These are phyloP conservation scores for Fusarium sp. DNA, from an alignment of 2,329 filamentous ascomycete genomes.

Conservation along the genomic window DNA sequence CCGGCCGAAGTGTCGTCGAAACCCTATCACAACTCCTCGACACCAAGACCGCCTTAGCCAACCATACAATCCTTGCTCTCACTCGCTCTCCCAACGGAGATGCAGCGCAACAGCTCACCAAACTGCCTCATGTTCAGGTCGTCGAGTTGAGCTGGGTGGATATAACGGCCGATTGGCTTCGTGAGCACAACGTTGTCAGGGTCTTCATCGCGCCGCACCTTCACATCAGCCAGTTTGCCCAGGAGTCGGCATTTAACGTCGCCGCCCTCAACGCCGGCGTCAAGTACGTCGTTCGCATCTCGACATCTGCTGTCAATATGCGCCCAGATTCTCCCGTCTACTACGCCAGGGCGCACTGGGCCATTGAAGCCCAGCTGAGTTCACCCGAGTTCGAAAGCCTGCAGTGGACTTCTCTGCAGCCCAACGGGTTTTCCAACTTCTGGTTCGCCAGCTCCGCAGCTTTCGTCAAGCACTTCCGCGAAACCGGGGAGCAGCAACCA, in stretches of 20 bases:
- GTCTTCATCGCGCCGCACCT: slow-evolving; percentile 59
- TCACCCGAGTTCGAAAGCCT: slow-evolving; percentile 55
- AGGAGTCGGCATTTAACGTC: slow-evolving; percentile 57
- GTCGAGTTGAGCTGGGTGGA: slow-evolving; percentile 55
- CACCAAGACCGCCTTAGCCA: slow-evolving; percentile 13
- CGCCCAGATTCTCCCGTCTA: slow-evolving; percentile 53
- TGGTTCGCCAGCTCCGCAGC: slow-evolving; percentile 45
- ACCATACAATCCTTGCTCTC: slow-evolving; percentile 35
- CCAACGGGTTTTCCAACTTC: slow-evolving; percentile 48
- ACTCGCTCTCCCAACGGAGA: slow-evolving; percentile 30
- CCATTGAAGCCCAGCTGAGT: slow-evolving; percentile 56
- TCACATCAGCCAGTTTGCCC: slow-evolving; percentile 56
- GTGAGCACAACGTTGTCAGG: slow-evolving; percentile 52
- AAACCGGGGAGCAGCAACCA: slow-evolving; percentile 50
- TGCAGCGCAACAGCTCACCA: slow-evolving; percentile 49
- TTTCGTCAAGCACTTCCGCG: slow-evolving; percentile 53
- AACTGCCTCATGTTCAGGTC: slow-evolving; percentile 54
- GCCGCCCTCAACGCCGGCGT: slow-evolving; percentile 55
- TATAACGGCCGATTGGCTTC: slow-evolving; percentile 59
- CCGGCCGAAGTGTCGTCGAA: slow-evolving; percentile 49
- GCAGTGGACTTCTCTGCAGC: slow-evolving; percentile 59
- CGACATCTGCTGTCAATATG: slow-evolving; percentile 56
- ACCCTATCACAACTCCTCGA: slow-evolving; percentile 48
- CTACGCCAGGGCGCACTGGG: slow-evolving; percentile 59
- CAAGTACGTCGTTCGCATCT: slow-evolving; percentile 60